Evolutionary conservation across 257 asterid species (phyloP).

Genomic region (Euphrasia confusa): DNA sequence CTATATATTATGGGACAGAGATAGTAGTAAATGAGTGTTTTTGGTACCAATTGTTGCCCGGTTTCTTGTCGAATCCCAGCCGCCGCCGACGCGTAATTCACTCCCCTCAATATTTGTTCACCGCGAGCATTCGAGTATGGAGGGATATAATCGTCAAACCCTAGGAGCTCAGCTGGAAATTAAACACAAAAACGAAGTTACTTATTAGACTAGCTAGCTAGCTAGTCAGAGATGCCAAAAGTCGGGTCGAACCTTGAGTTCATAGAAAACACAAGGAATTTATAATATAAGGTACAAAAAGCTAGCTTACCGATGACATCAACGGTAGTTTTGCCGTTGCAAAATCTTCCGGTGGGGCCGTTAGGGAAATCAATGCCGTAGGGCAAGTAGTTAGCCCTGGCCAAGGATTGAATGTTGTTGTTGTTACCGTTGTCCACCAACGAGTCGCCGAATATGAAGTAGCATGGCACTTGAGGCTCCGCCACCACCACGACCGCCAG

Average conservation of each 20-base stretch:
- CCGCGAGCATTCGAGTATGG: constrained; percentile 58
- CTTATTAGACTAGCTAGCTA: not conserved
- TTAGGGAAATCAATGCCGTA: constrained; percentile 54
- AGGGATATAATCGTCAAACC: constrained; percentile 53
- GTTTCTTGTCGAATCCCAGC: constrained; percentile 85
- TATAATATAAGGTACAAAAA: not conserved
- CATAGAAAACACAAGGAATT: not conserved
- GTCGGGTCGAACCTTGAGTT: too few relatives aligned
- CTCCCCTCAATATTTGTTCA: constrained; percentile 55
- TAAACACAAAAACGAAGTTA: not conserved
- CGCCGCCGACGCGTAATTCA: constrained; percentile 83
- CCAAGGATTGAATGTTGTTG: constrained; percentile 54
- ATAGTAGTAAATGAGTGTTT: not conserved
- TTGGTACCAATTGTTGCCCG: constrained; percentile 64
- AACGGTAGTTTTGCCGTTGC: constrained; percentile 60
- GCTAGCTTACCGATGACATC: constrained; percentile 59
- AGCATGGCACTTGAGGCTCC: constrained; percentile 70
- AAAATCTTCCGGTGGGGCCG: constrained; percentile 72
- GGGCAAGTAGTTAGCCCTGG: constrained; percentile 70
- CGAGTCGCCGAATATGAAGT: constrained; percentile 67
- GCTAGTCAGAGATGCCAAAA: too few relatives aligned
- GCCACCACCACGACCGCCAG: constrained; percentile 37
- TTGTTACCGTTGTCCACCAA: constrained; percentile 73
- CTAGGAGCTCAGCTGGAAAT: constrained; percentile 59
- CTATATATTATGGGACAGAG: too few relatives aligned